phyloP scores from a whole-genome alignment of 208 protist species.

The Porcisia deanei region DNA sequence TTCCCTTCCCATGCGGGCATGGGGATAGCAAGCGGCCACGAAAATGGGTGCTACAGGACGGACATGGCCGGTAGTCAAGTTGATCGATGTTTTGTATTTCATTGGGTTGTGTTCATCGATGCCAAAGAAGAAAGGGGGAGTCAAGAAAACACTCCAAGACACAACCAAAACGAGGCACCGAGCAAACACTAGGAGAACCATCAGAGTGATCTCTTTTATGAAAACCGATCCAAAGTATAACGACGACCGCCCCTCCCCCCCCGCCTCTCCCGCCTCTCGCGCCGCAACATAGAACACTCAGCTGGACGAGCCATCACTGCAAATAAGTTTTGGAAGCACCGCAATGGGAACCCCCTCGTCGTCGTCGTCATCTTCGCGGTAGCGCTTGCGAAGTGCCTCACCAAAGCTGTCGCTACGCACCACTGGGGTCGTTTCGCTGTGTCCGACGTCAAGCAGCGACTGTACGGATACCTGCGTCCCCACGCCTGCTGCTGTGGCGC shows the following conservation, averaged over 20 bases:
- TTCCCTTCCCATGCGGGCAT: no score
- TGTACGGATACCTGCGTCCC: slow-evolving; percentile 40
- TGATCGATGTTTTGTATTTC: no score
- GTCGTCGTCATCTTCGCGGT: slow-evolving; percentile 74
- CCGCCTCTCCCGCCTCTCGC: background rate
- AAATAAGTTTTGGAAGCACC: slow-evolving; percentile 16
- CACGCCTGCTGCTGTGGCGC: background rate
- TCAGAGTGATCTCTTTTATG: background rate
- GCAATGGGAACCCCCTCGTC: slow-evolving; percentile 3
- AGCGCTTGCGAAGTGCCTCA: slow-evolving; percentile 79
- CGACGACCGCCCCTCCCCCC: no score
- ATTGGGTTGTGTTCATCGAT: background rate
- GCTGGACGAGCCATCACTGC: background rate
- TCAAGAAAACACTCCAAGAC: background rate
- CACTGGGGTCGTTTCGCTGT: slow-evolving; percentile 28
- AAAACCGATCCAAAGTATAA: no score
- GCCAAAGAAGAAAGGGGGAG: background rate
- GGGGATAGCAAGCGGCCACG: no score
- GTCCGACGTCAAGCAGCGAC: slow-evolving; percentile 51
- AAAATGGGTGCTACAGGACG: no score
- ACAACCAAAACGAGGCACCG: background rate
- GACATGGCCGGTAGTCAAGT: no score
- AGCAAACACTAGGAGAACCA: no score
- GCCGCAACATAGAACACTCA: background rate
- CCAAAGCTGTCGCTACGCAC: slow-evolving; percentile 59